Evolutionary conservation across 2,329 filamentous ascomycete genomes (phyloP).

Genomic region (Blumeriella jaapii): DNA sequence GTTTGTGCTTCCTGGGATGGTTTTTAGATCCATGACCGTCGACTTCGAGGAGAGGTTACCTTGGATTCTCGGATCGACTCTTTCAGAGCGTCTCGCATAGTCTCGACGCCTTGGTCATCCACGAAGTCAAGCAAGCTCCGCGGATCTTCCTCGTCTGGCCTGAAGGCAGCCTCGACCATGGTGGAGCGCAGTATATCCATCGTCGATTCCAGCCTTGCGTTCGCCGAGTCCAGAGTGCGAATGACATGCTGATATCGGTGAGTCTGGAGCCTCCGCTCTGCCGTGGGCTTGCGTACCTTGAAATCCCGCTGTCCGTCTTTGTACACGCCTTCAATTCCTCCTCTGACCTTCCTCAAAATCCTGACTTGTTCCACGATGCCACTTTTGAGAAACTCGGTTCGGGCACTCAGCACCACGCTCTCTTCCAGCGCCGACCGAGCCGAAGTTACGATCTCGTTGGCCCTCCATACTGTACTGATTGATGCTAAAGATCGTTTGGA

Average conservation of each 20-base stretch:
- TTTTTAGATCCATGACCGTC: conserved; percentile 3
- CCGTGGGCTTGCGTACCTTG: conserved; percentile 23
- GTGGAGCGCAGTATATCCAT: conserved; percentile 54
- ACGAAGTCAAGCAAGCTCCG: conserved; percentile 66
- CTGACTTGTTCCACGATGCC: conserved; percentile 47
- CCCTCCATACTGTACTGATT: conserved; percentile 71
- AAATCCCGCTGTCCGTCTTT: conserved; percentile 49
- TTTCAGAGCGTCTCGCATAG: conserved; percentile 54
- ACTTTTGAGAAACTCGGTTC: conserved; percentile 54
- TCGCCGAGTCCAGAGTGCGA: conserved; percentile 53
- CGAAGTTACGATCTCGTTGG: conserved; percentile 71
- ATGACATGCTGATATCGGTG: conserved; percentile 43
- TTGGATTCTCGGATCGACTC: conserved; percentile 60
- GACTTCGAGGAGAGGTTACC: conserved; percentile 31
- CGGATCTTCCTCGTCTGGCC: conserved; percentile 44
- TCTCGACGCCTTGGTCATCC: conserved; percentile 57
- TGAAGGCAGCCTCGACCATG: conserved; percentile 50
- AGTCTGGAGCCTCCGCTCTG: background rate
- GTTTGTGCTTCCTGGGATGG: conserved; percentile 45
- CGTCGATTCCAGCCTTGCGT: conserved; percentile 52
- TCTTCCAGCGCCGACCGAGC: conserved; percentile 70
- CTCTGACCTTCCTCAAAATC: conserved; percentile 40
- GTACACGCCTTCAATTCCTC: conserved; percentile 42
- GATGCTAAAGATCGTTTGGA: conserved; percentile 82
- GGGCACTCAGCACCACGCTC: conserved; percentile 59